Evolutionary conservation across 2,329 filamentous ascomycete genomes (phyloP), one percentile per base, ranked within the genome.

Genomic region (Fusarium robinianum): DNA sequence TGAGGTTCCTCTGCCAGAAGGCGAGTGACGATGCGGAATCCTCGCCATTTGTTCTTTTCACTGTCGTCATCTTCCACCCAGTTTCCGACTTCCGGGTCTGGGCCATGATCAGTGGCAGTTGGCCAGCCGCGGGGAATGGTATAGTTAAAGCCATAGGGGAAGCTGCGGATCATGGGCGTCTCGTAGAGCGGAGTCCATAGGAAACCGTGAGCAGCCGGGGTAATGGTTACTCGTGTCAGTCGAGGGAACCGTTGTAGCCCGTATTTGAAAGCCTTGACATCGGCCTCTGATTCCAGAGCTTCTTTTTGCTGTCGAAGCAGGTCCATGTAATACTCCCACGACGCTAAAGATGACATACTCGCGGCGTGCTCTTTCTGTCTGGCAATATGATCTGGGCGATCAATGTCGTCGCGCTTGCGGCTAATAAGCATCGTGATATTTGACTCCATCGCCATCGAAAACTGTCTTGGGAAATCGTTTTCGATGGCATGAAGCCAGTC

Each of bases 161-260:
- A 63, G 5, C 63, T 61, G 8, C 71, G 69, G 21, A 72, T 69
- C 59, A 70, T 70, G 3, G 72, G 72, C 1, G 72, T 74, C 14
- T 68, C 48, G 35, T 74, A 74, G 0, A 64, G 43, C 1, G 72
- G 72, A 1, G 42, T 34, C n/a, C 66, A 63, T 0, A 66, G 43
- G 29, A 58, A 53, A 0, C 68, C 68, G 47, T 74, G 72, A 1
- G 68, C 57, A 2, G 68, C 67, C 6, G 66, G 66, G 4, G 72
- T 73, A 9, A 75, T 42, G 0, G 60, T 71, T 7, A 76, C 52
- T 29, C 62, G 64, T 22, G 42, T 60, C 3, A 75, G 48, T 3
- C 53, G 55, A 0, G 68, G 63, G 30, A 74, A 72, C 4, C 52
- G 61, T 8, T 45, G 34, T 2, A 72, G 17, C 3, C 60, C 64